Evolutionary conservation across 768 basidiomycete species (phyloP), one percentile per base, ranked within the genome.

Genomic region (Russula sp.): DNA sequence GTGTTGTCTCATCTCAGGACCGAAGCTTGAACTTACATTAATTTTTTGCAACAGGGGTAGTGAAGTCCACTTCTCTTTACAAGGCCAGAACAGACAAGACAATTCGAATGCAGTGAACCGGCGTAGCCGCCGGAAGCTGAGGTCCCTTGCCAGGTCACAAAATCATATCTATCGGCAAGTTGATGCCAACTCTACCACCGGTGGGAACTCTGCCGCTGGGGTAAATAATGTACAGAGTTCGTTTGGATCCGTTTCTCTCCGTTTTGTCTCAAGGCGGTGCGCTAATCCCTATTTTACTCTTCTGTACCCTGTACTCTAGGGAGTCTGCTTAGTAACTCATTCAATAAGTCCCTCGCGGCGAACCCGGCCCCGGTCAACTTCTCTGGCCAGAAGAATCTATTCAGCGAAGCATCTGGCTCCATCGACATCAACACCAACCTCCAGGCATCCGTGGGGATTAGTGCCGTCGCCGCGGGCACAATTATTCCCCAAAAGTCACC

Each of bases 381-480:
- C 44, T 14, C 28, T 6, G 42, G 42, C 22, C 3, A 13, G 2
- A 22, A 11, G 4, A 57, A 46, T 28, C 16, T 57, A 13, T 32
- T 57, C 56, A 30, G 22, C 5, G 22, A 22, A 11, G 65, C 34
- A 4, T 58, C 56, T 10, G 44, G 49, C 32, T 57, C 56, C 4
- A 44, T 66, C 40, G 53, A 66, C 48, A 44, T 63, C 16, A 30
- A 49, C 5, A 38, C 57, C 4, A 16, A 54, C 11, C 28, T 63
- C 16, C 42, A 57, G 2, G 11, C 9, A 7, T 2, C 28, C 2
- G 54, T 66, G 7, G 32, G 32, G 30, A 9, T 66, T 18, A 34
- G 61, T n/a, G 65, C 22, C 13, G 55, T 63, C 38, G 62, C 61
- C 9, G 51, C 65, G 2, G 65, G 65, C 24, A 59, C 62, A 24